Base-by-base conservation (phyloP, 108 stramenopile genomes). In the Cyclotella choctawhatcheeana region DNA sequence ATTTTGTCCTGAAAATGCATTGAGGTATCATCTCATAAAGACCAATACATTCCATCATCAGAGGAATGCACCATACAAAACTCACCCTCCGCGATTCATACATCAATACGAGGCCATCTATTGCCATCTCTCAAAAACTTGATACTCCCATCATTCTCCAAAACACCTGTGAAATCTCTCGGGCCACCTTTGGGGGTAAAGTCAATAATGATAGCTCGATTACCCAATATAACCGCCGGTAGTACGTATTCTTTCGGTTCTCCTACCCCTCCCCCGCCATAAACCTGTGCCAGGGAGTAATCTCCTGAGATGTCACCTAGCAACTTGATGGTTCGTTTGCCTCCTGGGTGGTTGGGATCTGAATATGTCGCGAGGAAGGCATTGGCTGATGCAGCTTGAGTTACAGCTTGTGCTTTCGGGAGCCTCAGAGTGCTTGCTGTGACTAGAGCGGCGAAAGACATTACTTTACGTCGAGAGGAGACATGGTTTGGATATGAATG, bases 261-360 rank as follows among this genome's bases (percentile, higher is more conserved):
- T 0, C 86, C 86, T 21, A 62, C 20, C 5, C 86, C 86, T 12
- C 85, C 85, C 10, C 85, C 85, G 27, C 85, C 86, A 0, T 20
- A 8, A 12, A 86, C 73, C 32, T 82, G 45, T 14, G 86, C 86
- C 33, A 86, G 55, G 18, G 63, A 67, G 58, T 86, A 86, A 66
- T 86, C 81, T 10, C 86, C 52, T 4, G 22, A 2, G 25, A 37
- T 21, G 33, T 48, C 64, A 21, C 73, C 85, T 5, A 86, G 21
- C 26, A 86, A 55, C 16, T 29, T 29, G 32, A 86, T 84, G 34
- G 81, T 82, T 0, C 86, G 75, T 44, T 56, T 86, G 8, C 86
- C 86, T 1, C 86, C 86, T 0, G 86, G 86, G 56, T 86, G 86
- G 71, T 86, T 86, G 16, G 86, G 86, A 58, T 86, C 86, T 21